Evolutionary conservation across 202 grass and related monocot species (phyloP), one percentile per base, ranked within the genome.

Genomic region (Dendrocalamus latiflorus): DNA sequence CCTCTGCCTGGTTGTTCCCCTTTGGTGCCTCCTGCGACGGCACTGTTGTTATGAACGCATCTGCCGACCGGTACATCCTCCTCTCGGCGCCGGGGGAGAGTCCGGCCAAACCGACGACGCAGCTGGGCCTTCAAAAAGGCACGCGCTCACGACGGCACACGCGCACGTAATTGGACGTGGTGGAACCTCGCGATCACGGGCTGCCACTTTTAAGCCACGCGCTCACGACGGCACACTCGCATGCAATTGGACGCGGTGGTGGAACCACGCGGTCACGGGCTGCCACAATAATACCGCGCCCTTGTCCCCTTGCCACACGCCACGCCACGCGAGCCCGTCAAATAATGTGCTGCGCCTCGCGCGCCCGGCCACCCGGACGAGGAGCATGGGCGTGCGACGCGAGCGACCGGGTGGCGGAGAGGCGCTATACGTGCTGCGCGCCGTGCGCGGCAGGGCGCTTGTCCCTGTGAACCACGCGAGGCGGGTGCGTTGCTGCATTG

Each of bases 211-310:
- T n/a, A n/a, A n/a, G n/a, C n/a, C n/a, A n/a, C n/a, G n/a, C n/a
- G n/a, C n/a, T n/a, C n/a, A n/a, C n/a, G n/a, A n/a, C n/a, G n/a
- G n/a, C n/a, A n/a, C n/a, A n/a, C n/a, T n/a, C n/a, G n/a, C n/a
- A n/a, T n/a, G n/a, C n/a, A n/a, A n/a, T n/a, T n/a, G n/a, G n/a
- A n/a, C n/a, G n/a, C n/a, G n/a, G n/a, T n/a, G n/a, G 14, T 9
- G 51, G 42, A 16, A 34, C 5, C 14, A 38, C 78, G 60, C 60
- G 58, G 5, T 83, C 47, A 49, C 47, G 47, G 47, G 47, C 58
- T 49, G 48, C 65, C 36, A 38, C 57, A 83, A 78, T 87, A 76
- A 76, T 87, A 45, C 3, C 15, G 65, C 22, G 79, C 72, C 14
- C 78, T 82, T 43, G 51, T 54, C 26, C 17, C 49, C 20, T 58